Evolutionary conservation across 148 eudicot genomes (phyloP), one percentile per base, ranked within the genome.

Genomic region (Rhododendron williamsianum): DNA sequence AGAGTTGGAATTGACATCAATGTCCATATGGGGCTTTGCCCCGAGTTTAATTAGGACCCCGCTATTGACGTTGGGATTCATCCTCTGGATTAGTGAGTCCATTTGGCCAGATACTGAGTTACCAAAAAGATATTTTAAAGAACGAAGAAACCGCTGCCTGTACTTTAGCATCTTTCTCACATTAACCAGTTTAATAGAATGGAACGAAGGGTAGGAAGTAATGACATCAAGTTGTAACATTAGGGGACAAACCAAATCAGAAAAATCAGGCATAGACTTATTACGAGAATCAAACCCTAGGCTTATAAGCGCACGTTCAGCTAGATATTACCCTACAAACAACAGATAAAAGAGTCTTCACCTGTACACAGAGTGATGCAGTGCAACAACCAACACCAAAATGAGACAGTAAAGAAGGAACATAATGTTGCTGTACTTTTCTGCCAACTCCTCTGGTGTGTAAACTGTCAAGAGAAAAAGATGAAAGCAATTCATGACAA

Each of bases 301-400:
- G 7, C 71, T 43, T 41, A 72, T 36, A 58, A 45, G 45, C 23
- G 52, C 25, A 76, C 19, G 72, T 49, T 36, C 80, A 86, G 77
- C 60, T 27, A 9, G 16, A 67, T 69, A 16, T 9, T 69, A 82
- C 76, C 36, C 77, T 65, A 18, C 38, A 86, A 82, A 65, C 30
- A 69, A 48, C 69, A 72, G 71, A 45, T 65, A 63, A 33, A 45
- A n/a, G 63, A 25, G 35, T 36, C 16, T 92, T 90, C 76, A 97
- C 99, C 98, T 97, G 93, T 97, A 95, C 46, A 95, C 82, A 84
- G 89, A 91, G 88, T 97, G 99, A 90, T 95, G 92, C 84, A 94
- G 48, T 83, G 89, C 91, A 82, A 97, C 99, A 81, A 97, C 86
- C 82, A 90, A 15, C 78, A 92, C 89, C 92, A 97, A 91, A 86